Evolutionary conservation across 1,284 basidiomycete genomes (phyloP), one percentile per base, ranked within the genome.

Genomic region (Tilletiopsis washingtonensis): DNA sequence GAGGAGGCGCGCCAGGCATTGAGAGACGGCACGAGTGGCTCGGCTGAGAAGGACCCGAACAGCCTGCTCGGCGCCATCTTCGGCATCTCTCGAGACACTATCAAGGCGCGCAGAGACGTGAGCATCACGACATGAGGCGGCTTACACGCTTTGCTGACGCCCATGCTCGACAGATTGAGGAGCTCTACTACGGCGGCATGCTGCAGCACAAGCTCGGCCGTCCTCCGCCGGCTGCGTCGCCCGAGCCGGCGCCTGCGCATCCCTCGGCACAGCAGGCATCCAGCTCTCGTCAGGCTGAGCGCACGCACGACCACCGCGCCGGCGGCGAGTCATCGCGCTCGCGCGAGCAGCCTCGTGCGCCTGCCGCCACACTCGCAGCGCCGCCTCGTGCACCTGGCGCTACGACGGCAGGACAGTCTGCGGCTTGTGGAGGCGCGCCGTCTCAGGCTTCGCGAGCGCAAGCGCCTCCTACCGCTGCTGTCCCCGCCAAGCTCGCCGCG

Each of bases 1-100:
- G 9, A 42, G 36, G 51, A 56, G 32, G 56, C 59, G 3, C 55
- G 62, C 19, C 57, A 62, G 5, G 65, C 58, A 37, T 61, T 61
- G 15, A 38, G 65, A 15, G 53, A 24, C 23, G 54, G 48, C n/a
- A 38, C 42, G n/a, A 43, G 29, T 14, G 26, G 59, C 9, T 53
- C 56, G 43, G 46, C 58, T 9, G 20, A 68, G 71, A 49, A 74
- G 70, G 34, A 76, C 74, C 54, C 53, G 41, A 78, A 86, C 79
- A 89, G 86, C 65, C 83, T 94, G 43, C 74, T 94, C 20, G 81
- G 82, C 2, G 83, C 80, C 42, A 82, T 94, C 21, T 78, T 94
- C 76, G 85, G 85, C 27, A 81, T 93, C 4, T 84, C 85, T 1
- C 83, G 85, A 64, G 85, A 90, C 77, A 87, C 88, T 55, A 62